These are phyloP conservation scores for Melampsora americana DNA, from an alignment of 1,284 basidiomycete genomes.

Conservation along the genomic window DNA sequence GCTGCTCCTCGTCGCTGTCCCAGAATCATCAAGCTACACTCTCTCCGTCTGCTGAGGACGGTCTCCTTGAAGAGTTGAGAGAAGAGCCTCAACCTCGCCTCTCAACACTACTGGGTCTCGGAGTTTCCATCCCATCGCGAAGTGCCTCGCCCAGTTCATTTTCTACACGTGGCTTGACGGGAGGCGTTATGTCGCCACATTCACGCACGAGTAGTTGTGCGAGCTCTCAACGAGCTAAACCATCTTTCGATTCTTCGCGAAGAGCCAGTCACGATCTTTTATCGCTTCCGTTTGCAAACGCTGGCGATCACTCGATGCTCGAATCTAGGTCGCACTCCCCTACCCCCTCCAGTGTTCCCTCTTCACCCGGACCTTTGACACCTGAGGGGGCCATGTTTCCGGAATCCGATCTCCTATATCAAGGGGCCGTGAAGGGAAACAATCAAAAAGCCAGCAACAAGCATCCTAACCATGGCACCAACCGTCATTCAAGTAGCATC, in stretches of 20 bases:
- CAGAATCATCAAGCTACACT: too few relatives aligned
- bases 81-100: too few relatives aligned
- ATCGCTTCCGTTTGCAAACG: neutral
- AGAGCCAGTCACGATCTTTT: neutral
- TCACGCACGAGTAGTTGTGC: neutral
- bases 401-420: too few relatives aligned
- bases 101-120: too few relatives aligned
- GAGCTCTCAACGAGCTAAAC: neutral
- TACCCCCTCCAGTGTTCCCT: neutral
- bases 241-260: neutral
- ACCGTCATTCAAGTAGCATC: too few relatives aligned
- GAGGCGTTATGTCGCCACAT: neutral
- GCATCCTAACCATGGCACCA: too few relatives aligned
- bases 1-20: neutral
- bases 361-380: slow-evolving; percentile 1
- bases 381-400: neutral
- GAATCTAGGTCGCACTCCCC: neutral
- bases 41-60: too few relatives aligned
- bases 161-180: neutral
- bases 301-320: neutral
- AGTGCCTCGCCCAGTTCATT: too few relatives aligned
- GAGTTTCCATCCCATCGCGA: too few relatives aligned
- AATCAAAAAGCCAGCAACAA: too few relatives aligned
- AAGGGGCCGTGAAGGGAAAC: too few relatives aligned
- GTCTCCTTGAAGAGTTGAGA: too few relatives aligned